A percentile compares a stretch with the other conserved stretches of the same genome.
phyloP scores from a whole-genome alignment of 208 protist genomes.

The Leishmania aethiopica region DNA sequence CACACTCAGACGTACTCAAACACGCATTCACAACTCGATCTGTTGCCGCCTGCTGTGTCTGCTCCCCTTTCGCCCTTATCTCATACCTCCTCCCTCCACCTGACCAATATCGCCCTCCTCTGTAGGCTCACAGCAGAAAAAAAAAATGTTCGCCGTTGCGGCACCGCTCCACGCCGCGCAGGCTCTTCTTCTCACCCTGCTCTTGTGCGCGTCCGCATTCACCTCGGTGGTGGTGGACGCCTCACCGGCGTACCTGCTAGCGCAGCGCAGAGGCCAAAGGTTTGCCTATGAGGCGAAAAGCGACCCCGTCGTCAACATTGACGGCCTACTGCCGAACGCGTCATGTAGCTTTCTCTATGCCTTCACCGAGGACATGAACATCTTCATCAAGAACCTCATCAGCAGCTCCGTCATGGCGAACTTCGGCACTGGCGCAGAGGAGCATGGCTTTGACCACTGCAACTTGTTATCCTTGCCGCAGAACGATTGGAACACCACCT shows the following conservation, averaged over 20 bases:
- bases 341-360: conserved; percentile 22
- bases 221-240: not conserved
- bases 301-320: too few species aligned
- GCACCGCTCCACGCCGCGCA: not conserved
- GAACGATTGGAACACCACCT: not conserved
- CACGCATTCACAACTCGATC: too few species aligned
- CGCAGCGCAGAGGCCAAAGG: conserved; percentile 4
- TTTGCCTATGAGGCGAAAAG: conserved; percentile 24
- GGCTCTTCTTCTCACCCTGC: not conserved
- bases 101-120: not conserved
- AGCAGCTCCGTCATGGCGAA: not conserved
- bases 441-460: not conserved
- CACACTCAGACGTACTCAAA: too few species aligned
- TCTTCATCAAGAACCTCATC: conserved; percentile 17
- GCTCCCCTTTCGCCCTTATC: not conserved
- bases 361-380: conserved; percentile 36
- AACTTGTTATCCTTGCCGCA: not conserved
- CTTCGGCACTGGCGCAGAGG: not conserved
- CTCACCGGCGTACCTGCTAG: conserved; percentile 24
- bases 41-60: too few species aligned
- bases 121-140: not conserved
- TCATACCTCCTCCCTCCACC: not conserved
- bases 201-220: not conserved
- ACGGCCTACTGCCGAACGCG: not conserved
- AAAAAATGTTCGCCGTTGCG: not conserved